phyloP scores from a whole-genome alignment of 495 filamentous ascomycete genomes.

The Tuber borchii region DNA sequence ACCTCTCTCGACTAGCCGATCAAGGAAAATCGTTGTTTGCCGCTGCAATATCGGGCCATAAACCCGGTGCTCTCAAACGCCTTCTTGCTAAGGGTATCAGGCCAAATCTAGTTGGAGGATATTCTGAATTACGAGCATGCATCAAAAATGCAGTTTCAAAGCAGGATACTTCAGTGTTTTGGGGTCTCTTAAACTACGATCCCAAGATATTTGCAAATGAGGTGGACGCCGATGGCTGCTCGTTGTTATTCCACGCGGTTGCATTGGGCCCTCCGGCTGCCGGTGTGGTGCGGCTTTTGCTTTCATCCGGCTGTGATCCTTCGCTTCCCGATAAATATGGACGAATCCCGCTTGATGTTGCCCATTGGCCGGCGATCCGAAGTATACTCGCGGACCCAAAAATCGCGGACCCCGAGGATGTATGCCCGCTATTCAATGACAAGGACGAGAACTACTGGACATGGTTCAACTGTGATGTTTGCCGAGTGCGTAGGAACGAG shows the following conservation, averaged over 20 bases:
- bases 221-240: neutral
- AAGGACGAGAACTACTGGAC: constrained; percentile 2
- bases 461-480: constrained; percentile 3
- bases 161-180: neutral
- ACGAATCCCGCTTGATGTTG: neutral
- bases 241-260: neutral
- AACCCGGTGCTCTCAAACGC: neutral
- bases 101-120: neutral
- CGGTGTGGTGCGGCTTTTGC: neutral
- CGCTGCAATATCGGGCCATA: neutral
- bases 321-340: neutral
- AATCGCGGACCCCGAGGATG: neutral
- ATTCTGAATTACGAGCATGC: neutral
- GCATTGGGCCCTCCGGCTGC: neutral
- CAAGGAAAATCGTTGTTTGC: neutral
- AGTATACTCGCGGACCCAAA: neutral
- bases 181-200: neutral
- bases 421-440: neutral
- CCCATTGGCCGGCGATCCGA: neutral
- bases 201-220: neutral
- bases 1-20: neutral
- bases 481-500: neutral
- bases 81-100: neutral
- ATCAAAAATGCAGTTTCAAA: neutral
- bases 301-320: neutral